Base-by-base conservation (phyloP, 192 early-diverging fungal genomes). In the Rhizophagus sp. region DNA sequence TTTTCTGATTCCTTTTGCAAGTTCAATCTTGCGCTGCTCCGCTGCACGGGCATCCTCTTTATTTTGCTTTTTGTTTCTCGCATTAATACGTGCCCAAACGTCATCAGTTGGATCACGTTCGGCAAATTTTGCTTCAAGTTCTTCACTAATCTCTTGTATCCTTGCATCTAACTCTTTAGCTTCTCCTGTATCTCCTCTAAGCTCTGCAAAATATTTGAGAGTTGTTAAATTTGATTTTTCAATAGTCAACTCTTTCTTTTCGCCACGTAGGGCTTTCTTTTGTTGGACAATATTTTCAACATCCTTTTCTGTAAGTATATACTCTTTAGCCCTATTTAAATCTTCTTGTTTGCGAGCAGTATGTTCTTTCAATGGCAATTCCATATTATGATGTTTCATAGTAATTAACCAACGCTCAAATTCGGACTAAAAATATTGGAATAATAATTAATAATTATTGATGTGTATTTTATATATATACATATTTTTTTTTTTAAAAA, bases 241-340 rank as follows among this genome's bases (percentile, higher is more conserved):
- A 80, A 81, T 57, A 63, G 80, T 10, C 72, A 82, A 71, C 78
- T 83, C 72, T 75, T 34, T 15, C 76, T 76, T 68, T 79, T 81
- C 47, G 80, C 83, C 82, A 81, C 80, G 65, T 75, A 91, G 83
- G 0, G 81, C 81, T 61, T 88, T 85, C 65, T 93, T 91, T 69
- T 86, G 81, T 25, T 83, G 82, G 73, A 94, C 87, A 84, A 95
- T 95, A 15, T 84, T 80, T 25, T 85, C 88, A 25, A 93, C 89
- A 57, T 95, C 94, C 36, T 87, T 76, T 47, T 78, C 76, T 2
- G 87, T 88, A 10, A 94, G 83, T 27, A 90, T 85, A 83, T 94
- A 93, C 25, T 84, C 84, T 8, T 83, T 83, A 6, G 92, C 92
- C 30, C 61, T 64, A 9, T 91, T 87, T 15, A 94, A 63, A 65